Base-by-base conservation (phyloP, 2,329 filamentous ascomycete species). In the Pseudocercospora fuligena region DNA sequence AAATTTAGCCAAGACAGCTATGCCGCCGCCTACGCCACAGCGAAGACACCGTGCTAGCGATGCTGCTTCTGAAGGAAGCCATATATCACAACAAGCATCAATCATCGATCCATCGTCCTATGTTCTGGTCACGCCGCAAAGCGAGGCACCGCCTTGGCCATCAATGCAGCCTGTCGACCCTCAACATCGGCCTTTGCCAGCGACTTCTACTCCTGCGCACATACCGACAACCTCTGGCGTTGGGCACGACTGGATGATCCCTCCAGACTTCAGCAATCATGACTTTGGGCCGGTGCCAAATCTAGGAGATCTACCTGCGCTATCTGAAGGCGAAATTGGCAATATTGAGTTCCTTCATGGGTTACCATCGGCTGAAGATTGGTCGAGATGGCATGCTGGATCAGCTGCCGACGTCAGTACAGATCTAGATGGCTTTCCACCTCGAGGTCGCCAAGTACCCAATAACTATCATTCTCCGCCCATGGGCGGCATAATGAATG, bases 351-450 rank as follows among this genome's bases (percentile, higher is more conserved):
- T 69, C 58, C 16, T 73, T 40, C 63, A 64, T 25, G 61, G 65
- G 2, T 19, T 73, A 19, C 70, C 71, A 7, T 60, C 64, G 5
- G 68, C 70, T 12, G 66, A 71, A 6, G 68, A 68, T 43, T 73
- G 71, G 71, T 60, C 63, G 3, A 36, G 66, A 23, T 73, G 71
- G 71, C 71, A 73, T 59, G 59, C 59, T 11, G 57, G 46, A 1
- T 53, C 67, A 5, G 36, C 16, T 2, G 23, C 33, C 4, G 57
- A 64, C 14, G 64, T 57, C 6, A 49, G 53, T 14, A 57, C 49
- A 4, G 69, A 71, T 64, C 59, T 71, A 5, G 68, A 70, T 60
- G 69, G 68, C 14, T 66, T 62, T 51, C 57, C 61, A 16, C 66
- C 66, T 36, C 60, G 62, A 40, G 66, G 27, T 2, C 65, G 60